Conservation (phyloP, 2,329 filamentous ascomycete species). For the Whalleya microplaca region DNA sequence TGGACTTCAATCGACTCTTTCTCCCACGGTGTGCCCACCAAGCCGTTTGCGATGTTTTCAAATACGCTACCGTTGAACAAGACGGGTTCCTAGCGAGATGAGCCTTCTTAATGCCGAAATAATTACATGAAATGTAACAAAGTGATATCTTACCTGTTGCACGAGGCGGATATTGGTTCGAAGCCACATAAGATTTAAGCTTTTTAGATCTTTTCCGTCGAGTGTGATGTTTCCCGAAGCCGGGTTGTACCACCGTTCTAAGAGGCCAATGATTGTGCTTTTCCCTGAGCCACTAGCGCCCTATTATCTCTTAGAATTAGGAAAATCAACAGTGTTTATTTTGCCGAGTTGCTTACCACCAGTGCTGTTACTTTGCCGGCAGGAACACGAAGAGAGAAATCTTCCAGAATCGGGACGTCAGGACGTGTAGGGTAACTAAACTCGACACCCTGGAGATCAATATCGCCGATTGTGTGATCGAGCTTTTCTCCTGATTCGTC, state of each 20-base stretch:
- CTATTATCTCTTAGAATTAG: background rate
- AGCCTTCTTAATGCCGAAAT: background rate
- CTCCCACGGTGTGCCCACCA: slow-evolving; percentile 52
- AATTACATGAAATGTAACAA: background rate
- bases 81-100: slow-evolving; percentile 52
- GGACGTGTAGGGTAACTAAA: slow-evolving; percentile 52
- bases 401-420: slow-evolving; percentile 44
- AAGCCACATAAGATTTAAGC: slow-evolving; percentile 83
- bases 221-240: slow-evolving; percentile 77
- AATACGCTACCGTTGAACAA: slow-evolving; percentile 84
- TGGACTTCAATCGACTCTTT: slow-evolving; percentile 61
- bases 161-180: slow-evolving; percentile 87
- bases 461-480: slow-evolving; percentile 33
- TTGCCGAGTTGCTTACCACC: slow-evolving; percentile 35
- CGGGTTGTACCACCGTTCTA: slow-evolving; percentile 90
- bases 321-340: background rate
- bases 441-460: slow-evolving; percentile 46
- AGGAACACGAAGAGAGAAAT: slow-evolving; percentile 47
- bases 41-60: slow-evolving; percentile 80
- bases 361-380: slow-evolving; percentile 50
- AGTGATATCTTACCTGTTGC: slow-evolving; percentile 66
- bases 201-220: slow-evolving; percentile 78
- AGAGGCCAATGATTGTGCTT: slow-evolving; percentile 80
- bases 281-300: slow-evolving; percentile 19
- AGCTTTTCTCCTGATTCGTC: slow-evolving; percentile 37